Evolutionary conservation across 1,139 yeast genomes (phyloP), one percentile per base, ranked within the genome.

Genomic region (Diutina catenulata): DNA sequence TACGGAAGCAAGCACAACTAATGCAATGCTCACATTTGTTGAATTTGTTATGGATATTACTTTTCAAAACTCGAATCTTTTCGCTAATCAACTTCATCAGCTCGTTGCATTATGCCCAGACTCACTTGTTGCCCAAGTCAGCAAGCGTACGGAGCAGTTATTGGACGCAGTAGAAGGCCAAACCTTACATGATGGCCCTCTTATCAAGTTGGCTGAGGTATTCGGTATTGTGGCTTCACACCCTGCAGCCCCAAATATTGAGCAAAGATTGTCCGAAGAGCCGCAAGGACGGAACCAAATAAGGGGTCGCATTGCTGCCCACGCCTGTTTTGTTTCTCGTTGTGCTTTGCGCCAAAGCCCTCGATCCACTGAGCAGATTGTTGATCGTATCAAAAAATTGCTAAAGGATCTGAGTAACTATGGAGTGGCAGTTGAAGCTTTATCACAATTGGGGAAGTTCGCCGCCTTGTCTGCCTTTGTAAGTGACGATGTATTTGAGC

Each of bases 181-280:
- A 33, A 39, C 50, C 2, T 41, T 57, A 21, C 48, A 49, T 26
- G 67, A 64, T 14, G 67, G 64, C 16, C 59, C 71, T 11, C 45
- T 57, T 9, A 43, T 50, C 29, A 64, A 53, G 57, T 63, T 61
- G 3, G 68, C 81, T 4, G 66, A 63, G 39, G 53, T 68, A 0
- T 47, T 76, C 22, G 88, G 82, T 23, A 68, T 80, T 4, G 55
- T 81, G 36, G 69, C 67, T 1, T 67, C 81, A 38, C 73, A 74
- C 44, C 64, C 64, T 2, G 38, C n/a, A n/a, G n/a, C n/a, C n/a
- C n/a, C n/a, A n/a, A n/a, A n/a, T n/a, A n/a, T n/a, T n/a, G n/a
- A n/a, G n/a, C n/a, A n/a, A n/a, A n/a, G n/a, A n/a, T n/a, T n/a
- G n/a, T n/a, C n/a, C n/a, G n/a, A n/a, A n/a, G n/a, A n/a, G n/a